A percentile compares a stretch with the other conserved stretches of the same genome.
These are phyloP conservation scores for Hordeum pubiflorum DNA, from an alignment of 202 grass and related monocot species.

Conservation along the genomic window DNA sequence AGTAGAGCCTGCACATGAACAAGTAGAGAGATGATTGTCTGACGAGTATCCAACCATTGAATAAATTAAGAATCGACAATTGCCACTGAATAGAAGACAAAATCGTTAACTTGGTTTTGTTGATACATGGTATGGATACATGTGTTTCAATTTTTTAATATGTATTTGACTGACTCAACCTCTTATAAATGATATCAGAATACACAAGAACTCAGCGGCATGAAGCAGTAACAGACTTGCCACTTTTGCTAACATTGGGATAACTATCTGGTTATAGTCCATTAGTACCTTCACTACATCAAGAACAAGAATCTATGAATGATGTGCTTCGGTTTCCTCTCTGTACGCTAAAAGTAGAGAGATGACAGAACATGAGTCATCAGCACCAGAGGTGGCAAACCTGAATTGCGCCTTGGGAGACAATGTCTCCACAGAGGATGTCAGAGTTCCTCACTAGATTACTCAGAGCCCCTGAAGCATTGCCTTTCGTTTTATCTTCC, in stretches of 20 bases:
- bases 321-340: not conserved
- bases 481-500: slow-evolving; percentile 96
- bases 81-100: not conserved
- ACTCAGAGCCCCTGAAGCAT: slow-evolving; percentile 85
- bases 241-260: not conserved
- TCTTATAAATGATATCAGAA: not conserved
- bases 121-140: not conserved
- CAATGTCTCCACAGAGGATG: slow-evolving; percentile 53
- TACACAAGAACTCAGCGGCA: not conserved
- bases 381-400: slow-evolving; percentile 30
- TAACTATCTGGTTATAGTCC: not conserved
- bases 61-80: not conserved
- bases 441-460: slow-evolving; percentile 77
- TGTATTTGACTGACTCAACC: not conserved
- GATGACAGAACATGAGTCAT: not conserved
- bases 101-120: not conserved
- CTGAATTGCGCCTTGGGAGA: slow-evolving; percentile 76
- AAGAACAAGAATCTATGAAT: not conserved
- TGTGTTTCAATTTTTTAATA: not conserved
- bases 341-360: not conserved
- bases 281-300: not conserved
- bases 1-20: slow-evolving; percentile 53
- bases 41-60: not conserved
- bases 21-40: not conserved
- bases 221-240: not conserved